These are phyloP conservation scores for Hericium rajendrae DNA, from an alignment of 768 basidiomycete species.

Conservation along the genomic window DNA sequence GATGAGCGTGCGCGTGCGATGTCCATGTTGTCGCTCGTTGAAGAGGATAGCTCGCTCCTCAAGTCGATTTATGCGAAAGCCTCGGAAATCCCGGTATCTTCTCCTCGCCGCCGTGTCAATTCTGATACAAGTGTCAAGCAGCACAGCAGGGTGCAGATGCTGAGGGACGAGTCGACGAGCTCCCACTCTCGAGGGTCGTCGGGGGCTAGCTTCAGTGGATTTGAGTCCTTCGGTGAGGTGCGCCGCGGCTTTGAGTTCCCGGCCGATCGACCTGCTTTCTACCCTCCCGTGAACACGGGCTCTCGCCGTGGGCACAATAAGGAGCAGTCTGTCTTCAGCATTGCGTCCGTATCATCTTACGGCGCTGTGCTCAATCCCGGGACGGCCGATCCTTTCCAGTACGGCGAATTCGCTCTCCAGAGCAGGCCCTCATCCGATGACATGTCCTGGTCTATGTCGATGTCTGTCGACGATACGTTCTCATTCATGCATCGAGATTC, in stretches of 20 bases:
- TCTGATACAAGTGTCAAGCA: constrained; percentile 37
- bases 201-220: constrained; percentile 55
- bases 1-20: constrained; percentile 22
- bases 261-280: constrained; percentile 52
- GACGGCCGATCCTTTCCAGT: constrained; percentile 65
- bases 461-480: constrained; percentile 62
- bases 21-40: constrained; percentile 24
- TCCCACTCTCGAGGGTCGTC: constrained; percentile 33
- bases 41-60: constrained; percentile 22
- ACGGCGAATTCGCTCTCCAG: constrained; percentile 31
- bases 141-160: constrained; percentile 16
- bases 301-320: constrained; percentile 31
- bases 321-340: constrained; percentile 58
- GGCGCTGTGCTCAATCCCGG: constrained; percentile 59
- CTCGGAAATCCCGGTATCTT: constrained; percentile 24
- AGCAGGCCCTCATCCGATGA: constrained; percentile 53
- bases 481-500: constrained; percentile 38
- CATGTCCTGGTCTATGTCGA: constrained; percentile 39
- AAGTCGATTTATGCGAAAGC: constrained; percentile 19
- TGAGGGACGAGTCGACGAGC: constrained; percentile 12
- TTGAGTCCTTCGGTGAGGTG: constrained; percentile 73
- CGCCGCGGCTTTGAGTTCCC: constrained; percentile 70
- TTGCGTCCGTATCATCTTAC: constrained; percentile 74
- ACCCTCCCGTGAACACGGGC: constrained; percentile 38
- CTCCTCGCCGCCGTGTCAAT: constrained; percentile 26